Evolutionary conservation across 495 filamentous ascomycete genomes (phyloP), one percentile per base, ranked within the genome.

Genomic region (Xylona heveae): DNA sequence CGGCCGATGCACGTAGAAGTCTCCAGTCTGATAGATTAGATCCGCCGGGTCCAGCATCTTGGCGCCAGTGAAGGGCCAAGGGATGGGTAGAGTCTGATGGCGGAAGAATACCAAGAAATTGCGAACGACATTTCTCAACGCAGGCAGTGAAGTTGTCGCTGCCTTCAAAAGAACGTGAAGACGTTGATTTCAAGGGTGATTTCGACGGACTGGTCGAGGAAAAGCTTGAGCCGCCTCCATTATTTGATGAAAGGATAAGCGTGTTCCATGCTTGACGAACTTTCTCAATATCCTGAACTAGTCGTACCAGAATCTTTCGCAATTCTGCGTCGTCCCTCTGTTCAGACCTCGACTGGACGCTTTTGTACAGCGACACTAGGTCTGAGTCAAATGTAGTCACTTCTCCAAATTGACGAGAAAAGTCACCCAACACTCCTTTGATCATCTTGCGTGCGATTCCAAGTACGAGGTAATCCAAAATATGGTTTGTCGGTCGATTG

Each of bases 401-500:
- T 14, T 41, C 47, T 24, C 23, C 38, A 30, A 66, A 62, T 1
- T 44, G 33, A 2, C 43, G 36, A 15, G 68, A 37, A 1, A 68
- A 54, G 5, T 62, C 51, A 10, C 42, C 42, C 0, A 71, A 49
- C 5, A 72, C 66, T 1, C 44, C 45, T 6, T 64, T 42, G 8
- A 65, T 53, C 16, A 71, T 62, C 0, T 55, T 53, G 9, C 47
- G 49, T 3, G 71, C 62, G 3, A 80, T 59, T 0, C 48, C 40
- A 33, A 81, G 81, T 35, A 71, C 71, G 18, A 94, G 54, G 19
- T 67, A 64, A 45, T 93, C 83, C 31, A 83, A 62, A 27, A 90
- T 68, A 40, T 75, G 63, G 0, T 58, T 53, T 1, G 52, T 52
- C 8, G 12, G 14, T 42, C 45, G 6, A 44, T 45, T 10, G 54